A percentile compares a stretch with the other conserved stretches of the same genome.
Conservation (phyloP, 225 moss, liverwort and hornwort genomes). For the Rhytidiadelphus loreus region DNA sequence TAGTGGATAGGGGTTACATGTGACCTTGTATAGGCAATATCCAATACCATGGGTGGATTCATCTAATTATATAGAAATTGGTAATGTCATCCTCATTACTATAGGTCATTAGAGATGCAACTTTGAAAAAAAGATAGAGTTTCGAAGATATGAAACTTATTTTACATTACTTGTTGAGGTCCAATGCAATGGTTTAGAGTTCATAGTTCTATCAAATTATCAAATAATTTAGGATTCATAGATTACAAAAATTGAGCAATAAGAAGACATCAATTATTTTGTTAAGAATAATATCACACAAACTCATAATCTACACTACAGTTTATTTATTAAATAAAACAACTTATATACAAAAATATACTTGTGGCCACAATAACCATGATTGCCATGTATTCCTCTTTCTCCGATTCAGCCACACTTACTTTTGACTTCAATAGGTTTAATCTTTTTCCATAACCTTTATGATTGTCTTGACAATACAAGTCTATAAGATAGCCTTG, state of each 20-base stretch:
- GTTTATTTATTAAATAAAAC: not conserved
- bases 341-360: not conserved
- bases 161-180: not conserved
- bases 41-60: rapidly evolving
- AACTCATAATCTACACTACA: not conserved
- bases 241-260: no score
- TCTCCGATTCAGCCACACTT: rapidly evolving
- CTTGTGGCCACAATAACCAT: rapidly evolving
- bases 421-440: not conserved
- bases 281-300: not conserved
- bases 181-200: not conserved
- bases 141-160: not conserved
- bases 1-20: rapidly evolving
- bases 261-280: no score
- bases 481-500: no score
- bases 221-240: not conserved
- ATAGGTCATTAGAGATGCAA: not conserved
- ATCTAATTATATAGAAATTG: not conserved
- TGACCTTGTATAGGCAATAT: not conserved
- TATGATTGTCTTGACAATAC: not conserved
- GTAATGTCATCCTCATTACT: rapidly evolving
- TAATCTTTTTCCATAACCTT: rapidly evolving
- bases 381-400: rapidly evolving
- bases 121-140: not conserved
- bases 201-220: not conserved